Conservation (phyloP, 2,329 filamentous ascomycete species). For the Stachybotrys echinatus region DNA sequence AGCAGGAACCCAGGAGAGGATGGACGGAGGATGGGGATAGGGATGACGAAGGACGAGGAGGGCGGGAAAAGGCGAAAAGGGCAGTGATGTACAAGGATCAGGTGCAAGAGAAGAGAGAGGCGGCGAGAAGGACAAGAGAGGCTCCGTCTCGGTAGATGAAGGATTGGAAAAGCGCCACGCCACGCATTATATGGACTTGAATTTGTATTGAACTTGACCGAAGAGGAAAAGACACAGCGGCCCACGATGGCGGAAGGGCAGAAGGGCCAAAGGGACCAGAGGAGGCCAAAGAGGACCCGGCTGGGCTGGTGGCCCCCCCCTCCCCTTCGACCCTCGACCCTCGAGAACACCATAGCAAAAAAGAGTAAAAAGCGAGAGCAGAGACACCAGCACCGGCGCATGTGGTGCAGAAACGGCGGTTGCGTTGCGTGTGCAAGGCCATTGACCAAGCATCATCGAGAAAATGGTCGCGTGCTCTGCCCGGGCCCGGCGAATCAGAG, state of each 20-base stretch:
- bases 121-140: neutral
- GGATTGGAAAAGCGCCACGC: neutral
- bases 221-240: neutral
- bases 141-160: neutral
- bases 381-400: too few relatives aligned
- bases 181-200: neutral
- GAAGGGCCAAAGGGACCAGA: too few relatives aligned
- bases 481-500: conserved; percentile 25
- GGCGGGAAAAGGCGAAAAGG: neutral
- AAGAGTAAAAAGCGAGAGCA: too few relatives aligned
- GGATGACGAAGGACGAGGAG: neutral
- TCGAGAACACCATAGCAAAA: too few relatives aligned
- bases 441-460: conserved; percentile 39
- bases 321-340: too few relatives aligned
- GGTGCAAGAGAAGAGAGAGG: neutral
- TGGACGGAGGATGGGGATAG: neutral
- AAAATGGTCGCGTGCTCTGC: conserved; percentile 36
- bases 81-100: neutral
- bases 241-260: too few relatives aligned
- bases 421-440: too few relatives aligned
- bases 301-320: neutral
- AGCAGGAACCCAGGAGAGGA: neutral
- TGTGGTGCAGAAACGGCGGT: too few relatives aligned
- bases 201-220: too few relatives aligned
- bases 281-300: too few relatives aligned